Percentiles rank a stretch among this genome's conserved stretches.
These are phyloP conservation scores for Myxozyma vanderwaltii DNA, from an alignment of 805 yeast species.

Conservation along the genomic window DNA sequence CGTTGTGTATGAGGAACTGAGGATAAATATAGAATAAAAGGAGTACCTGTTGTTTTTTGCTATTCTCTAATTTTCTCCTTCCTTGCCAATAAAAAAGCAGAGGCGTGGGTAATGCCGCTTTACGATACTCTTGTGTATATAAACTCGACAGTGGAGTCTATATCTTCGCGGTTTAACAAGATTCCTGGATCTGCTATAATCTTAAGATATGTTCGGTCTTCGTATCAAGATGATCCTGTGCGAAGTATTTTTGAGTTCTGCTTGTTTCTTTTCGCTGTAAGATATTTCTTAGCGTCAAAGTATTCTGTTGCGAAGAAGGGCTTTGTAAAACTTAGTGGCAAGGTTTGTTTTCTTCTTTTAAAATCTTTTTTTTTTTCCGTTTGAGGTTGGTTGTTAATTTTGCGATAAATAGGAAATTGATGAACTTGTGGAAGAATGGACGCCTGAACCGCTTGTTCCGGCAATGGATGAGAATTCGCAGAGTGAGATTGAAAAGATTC, in stretches of 20 bases:
- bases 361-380: too few relatives aligned
- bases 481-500: slow-evolving; percentile 67
- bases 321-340: slow-evolving; percentile 51
- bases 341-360: neutral
- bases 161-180: slow-evolving; percentile 28
- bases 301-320: slow-evolving; percentile 75
- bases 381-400: too few relatives aligned
- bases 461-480: slow-evolving; percentile 51
- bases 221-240: slow-evolving; percentile 91
- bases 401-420: slow-evolving; percentile 60
- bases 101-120: slow-evolving; percentile 27
- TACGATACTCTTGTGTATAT: slow-evolving; percentile 31
- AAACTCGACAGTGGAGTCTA: slow-evolving; percentile 29
- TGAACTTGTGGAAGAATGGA: slow-evolving; percentile 86
- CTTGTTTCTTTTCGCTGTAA: slow-evolving; percentile 78
- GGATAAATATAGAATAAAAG: too few relatives aligned
- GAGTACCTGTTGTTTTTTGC: too few relatives aligned
- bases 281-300: slow-evolving; percentile 78
- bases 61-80: too few relatives aligned
- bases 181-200: slow-evolving; percentile 48
- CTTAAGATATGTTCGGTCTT: slow-evolving; percentile 70
- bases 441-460: slow-evolving; percentile 78
- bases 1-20: too few relatives aligned
- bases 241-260: slow-evolving; percentile 80
- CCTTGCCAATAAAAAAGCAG: too few relatives aligned